Conservation (phyloP, 441 rosid species). For the Viola pubescens region DNA sequence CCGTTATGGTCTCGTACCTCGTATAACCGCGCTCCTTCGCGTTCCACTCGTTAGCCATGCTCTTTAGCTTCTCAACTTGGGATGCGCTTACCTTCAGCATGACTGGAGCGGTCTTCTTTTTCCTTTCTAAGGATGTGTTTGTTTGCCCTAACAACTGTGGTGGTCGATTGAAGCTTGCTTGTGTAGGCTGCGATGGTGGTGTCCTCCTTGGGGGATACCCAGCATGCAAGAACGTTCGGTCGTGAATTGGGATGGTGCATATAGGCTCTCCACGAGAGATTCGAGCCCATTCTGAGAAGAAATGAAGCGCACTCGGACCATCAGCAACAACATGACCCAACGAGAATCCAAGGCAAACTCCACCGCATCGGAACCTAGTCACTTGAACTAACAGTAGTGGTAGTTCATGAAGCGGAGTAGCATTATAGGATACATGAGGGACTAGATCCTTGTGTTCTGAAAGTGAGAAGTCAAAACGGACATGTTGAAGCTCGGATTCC, state of each 20-base stretch:
- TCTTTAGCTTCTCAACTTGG: constrained; percentile 38
- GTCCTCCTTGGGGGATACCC: constrained; percentile 16
- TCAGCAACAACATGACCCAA: constrained; percentile 51
- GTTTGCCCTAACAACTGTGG: constrained; percentile 38
- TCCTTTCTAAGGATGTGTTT: constrained; percentile 26
- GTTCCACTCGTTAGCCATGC: constrained; percentile 16
- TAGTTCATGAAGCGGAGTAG: constrained; percentile 23
- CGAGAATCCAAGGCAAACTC: constrained; percentile 31
- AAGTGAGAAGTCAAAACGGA: constrained; percentile 33
- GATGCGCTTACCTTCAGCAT: constrained; percentile 32
- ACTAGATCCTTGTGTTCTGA: constrained; percentile 29
- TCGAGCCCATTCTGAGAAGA: constrained; percentile 45
- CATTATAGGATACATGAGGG: constrained; percentile 33
- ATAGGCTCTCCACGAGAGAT: constrained; percentile 34
- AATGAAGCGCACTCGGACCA: constrained; percentile 50
- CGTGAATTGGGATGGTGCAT: constrained; percentile 24
- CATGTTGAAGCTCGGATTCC: constrained; percentile 24
- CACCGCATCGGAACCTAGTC: constrained; percentile 53
- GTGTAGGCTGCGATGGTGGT: constrained; percentile 11
- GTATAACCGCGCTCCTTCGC: constrained; percentile 19
- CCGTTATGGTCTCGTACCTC: constrained; percentile 46
- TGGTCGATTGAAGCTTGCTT: constrained; percentile 32
- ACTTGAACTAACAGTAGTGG: constrained; percentile 43
- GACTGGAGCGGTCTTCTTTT: constrained; percentile 34
- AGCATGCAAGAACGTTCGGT: constrained; percentile 31